These are phyloP conservation scores for Exophiala bonariae DNA, from an alignment of 2,329 filamentous ascomycete genomes.

Conservation along the genomic window DNA sequence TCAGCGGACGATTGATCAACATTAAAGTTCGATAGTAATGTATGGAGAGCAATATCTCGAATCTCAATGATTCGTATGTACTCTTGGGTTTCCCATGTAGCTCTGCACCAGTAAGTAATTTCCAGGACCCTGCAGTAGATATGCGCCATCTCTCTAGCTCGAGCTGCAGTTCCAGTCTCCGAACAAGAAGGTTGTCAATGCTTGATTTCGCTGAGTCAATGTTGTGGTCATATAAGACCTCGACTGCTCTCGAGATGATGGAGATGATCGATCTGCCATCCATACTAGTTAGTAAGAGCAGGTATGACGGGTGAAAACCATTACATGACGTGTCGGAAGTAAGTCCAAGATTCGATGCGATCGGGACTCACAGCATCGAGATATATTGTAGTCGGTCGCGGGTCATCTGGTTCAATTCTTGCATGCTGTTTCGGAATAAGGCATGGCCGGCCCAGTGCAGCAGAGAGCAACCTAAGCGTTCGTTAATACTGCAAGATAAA, in stretches of 20 bases:
- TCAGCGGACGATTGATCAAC: neutral
- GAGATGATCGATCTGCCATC: neutral
- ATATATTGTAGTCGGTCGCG: neutral
- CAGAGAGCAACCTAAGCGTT: neutral
- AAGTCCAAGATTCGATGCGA: neutral
- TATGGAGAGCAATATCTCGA: neutral
- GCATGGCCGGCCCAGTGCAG: neutral
- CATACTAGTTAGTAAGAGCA: neutral
- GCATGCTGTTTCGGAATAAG: neutral
- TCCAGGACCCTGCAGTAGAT: neutral
- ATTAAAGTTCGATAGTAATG: slow-evolving; percentile 1
- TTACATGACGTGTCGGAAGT: neutral
- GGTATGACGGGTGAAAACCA: too few species aligned
- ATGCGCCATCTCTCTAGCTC: neutral
- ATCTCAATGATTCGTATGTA: neutral
- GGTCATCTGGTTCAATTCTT: neutral
- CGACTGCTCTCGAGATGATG: neutral
- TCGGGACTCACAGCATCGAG: neutral
- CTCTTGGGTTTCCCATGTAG: neutral
- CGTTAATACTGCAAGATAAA: neutral
- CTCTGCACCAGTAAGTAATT: neutral
- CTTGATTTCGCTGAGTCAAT: neutral
- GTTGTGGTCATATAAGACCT: neutral
- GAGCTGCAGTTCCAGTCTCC: neutral
- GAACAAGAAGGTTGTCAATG: neutral